Base-by-base conservation (phyloP, 257 asterid species). In the Leonotis leonurus region DNA sequence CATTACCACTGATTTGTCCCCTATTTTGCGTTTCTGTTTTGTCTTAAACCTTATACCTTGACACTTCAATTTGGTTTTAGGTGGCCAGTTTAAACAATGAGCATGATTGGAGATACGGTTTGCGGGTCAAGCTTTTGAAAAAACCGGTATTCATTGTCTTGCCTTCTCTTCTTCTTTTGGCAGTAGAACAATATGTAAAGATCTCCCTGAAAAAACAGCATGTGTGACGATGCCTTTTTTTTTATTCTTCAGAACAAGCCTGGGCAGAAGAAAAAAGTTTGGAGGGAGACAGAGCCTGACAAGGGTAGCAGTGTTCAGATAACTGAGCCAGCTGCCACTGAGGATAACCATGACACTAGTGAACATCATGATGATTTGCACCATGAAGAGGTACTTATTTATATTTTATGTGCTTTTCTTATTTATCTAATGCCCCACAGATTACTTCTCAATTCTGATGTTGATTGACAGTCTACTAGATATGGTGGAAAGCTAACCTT, bases 21-120 rank as follows among this genome's bases (percentile, higher is more conserved):
- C 24, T n/a, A 6, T 24, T 57, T 12, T 22, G 40, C 46, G 32
- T 54, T 13, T 37, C 32, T 60, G 46, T 25, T 41, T 69, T 10
- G 54, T 30, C 21, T 35, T 36, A 63, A 27, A 61, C 69, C 62
- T 58, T 13, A 4, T 22, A 36, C 17, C 6, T 60, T 81, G 43
- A 65, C 52, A 44, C 60, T 57, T 46, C 44, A 30, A 64, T 69
- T 67, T 57, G 7, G 9, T 33, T 68, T 48, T 74, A 92, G 99
- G 99, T 70, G 72, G 81, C 82, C 67, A 70, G 78, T 27, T 70
- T 93, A 69, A 89, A 93, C 79, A 79, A 93, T 50, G 96, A 87
- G 74, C 95, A 93, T 64, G 97, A 93, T 80, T 93, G 99, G 99
- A 79, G 97, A 81, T 83, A 77, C 45, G 99, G 99, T 43, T 75